A percentile compares a stretch with the other conserved stretches of the same genome.
These are phyloP conservation scores for Echria macrotheca DNA, from an alignment of 495 filamentous ascomycete genomes.

Conservation along the genomic window DNA sequence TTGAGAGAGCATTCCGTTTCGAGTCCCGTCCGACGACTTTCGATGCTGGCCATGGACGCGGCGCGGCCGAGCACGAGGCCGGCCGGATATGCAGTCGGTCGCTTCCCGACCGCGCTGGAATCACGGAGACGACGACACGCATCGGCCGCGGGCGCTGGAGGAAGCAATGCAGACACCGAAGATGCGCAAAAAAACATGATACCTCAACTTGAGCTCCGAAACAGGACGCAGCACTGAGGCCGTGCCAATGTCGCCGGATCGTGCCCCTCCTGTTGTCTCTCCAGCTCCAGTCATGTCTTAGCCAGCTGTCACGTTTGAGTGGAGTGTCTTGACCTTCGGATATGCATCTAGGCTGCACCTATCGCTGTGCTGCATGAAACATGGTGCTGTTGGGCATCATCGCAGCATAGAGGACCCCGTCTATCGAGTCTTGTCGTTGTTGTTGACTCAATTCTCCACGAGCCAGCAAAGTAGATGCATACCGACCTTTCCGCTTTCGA, in stretches of 20 bases:
- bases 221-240: neutral
- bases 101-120: neutral
- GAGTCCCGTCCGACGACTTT: constrained; percentile 6
- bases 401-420: constrained; percentile 3
- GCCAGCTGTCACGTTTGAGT: constrained; percentile 12
- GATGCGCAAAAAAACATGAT: constrained; percentile 6
- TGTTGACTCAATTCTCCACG: constrained; percentile 8
- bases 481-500: constrained; percentile 10
- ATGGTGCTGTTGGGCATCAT: constrained; percentile 13
- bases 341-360: constrained; percentile 11
- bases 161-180: neutral
- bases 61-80: constrained; percentile 8
- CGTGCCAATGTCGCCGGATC: constrained; percentile 6
- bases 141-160: neutral
- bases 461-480: constrained; percentile 11
- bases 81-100: constrained; percentile 2
- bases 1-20: constrained; percentile 2
- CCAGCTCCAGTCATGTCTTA: constrained; percentile 7
- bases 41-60: too few relatives aligned
- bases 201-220: constrained; percentile 5
- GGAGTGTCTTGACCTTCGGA: constrained; percentile 11
- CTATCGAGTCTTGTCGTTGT: neutral
- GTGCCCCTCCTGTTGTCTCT: neutral
- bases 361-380: constrained; percentile 9
- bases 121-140: neutral